Evolutionary conservation across 768 basidiomycete genomes (phyloP).

Genomic region (Amanita pseudoporphyria): DNA sequence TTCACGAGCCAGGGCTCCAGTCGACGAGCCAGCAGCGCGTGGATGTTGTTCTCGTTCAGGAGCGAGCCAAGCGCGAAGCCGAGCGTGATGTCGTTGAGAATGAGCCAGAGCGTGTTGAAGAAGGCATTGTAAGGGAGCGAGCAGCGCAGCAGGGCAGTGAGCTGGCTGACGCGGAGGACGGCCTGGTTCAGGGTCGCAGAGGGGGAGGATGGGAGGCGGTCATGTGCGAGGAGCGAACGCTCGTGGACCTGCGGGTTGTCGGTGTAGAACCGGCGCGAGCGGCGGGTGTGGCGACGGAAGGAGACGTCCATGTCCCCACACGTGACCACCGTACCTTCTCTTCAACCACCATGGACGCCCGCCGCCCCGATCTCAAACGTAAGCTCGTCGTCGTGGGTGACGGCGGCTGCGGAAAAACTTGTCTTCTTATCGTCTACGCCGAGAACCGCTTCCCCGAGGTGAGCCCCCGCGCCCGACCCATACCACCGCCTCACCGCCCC

Average conservation of each 20-base stretch:
- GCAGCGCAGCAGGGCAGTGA: background rate
- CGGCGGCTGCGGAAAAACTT: constrained; percentile 90
- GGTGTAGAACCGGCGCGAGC: constrained; percentile 6
- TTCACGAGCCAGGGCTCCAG: constrained; percentile 24
- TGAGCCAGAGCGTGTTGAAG: constrained; percentile 87
- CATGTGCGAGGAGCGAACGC: background rate
- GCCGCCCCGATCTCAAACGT: constrained; percentile 73
- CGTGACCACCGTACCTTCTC: background rate
- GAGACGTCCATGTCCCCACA: constrained; percentile 2
- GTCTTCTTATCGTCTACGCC: constrained; percentile 92
- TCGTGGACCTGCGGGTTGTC: background rate
- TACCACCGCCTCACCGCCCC: constrained; percentile 5
- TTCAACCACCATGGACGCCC: constrained; percentile 11
- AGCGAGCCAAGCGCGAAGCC: constrained; percentile 67
- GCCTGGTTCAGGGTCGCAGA: constrained; percentile 3
- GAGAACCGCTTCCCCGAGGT: constrained; percentile 97
- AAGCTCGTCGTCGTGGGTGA: constrained; percentile 88
- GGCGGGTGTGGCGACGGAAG: constrained; percentile 1
- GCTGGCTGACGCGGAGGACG: background rate
- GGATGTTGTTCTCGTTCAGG: constrained; percentile 35
- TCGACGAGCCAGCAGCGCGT: background rate
- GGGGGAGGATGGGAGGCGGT: background rate
- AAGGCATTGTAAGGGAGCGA: constrained; percentile 27
- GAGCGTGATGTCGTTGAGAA: constrained; percentile 84
- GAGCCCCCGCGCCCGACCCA: constrained; percentile 13